Base-by-base conservation (phyloP, 176 grass and related monocot species). In the Coix lacrymajobi region DNA sequence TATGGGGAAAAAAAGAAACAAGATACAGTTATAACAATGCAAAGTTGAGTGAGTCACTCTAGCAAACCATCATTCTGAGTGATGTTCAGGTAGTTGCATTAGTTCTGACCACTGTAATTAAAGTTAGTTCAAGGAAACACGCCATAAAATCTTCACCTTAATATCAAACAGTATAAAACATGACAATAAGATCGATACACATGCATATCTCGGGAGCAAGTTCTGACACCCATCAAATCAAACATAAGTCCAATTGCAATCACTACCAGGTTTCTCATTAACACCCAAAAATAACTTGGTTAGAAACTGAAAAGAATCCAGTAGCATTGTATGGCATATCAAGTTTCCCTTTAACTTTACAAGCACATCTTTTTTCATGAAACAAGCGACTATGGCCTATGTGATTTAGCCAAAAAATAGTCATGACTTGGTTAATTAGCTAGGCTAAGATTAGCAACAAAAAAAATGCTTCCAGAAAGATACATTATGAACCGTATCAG, bases 1-100 rank as follows among this genome's bases (percentile, higher is more conserved):
- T 99, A 52, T 40, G 44, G 76, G 45, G 1, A 20, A 32, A 80
- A 85, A 56, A 81, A 66, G 25, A 69, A 81, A 80, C 0, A 76
- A 67, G 73, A 68, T 83, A 83, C 19, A 77, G 12, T 65, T 82
- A 41, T 65, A 77, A 82, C 31, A 80, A 17, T n/a, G 49, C 30
- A 77, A 64, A 64, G 1, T 71, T 54, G 67, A 22, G 33, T 70
- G 14, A 84, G 10, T 45, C 19, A 61, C 51, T 81, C n/a, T 46
- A 80, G 24, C 40, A 45, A 34, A 20, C 33, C 41, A 77, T n/a
- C 57, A 70, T 76, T 90, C 13, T 60, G 52, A 76, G 49, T 2
- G 11, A 40, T 32, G 51, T 80, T 17, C 68, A 75, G 20, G 33
- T 3, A 0, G 0, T 28, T 61, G 32, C 8, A 10, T 67, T 80